Conservation (phyloP, 768 basidiomycete genomes). For the Panus rudis region DNA sequence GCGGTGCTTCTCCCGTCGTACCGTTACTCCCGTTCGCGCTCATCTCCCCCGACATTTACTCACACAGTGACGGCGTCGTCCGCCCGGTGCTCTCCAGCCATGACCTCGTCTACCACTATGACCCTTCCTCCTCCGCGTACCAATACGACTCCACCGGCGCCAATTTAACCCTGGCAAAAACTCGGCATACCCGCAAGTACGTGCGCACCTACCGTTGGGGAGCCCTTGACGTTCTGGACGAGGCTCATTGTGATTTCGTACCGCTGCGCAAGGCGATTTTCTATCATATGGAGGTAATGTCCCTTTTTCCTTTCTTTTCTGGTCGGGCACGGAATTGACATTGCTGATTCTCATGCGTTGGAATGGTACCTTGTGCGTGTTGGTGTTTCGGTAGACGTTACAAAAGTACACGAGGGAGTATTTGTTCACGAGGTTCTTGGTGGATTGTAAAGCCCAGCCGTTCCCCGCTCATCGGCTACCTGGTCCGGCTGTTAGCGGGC, state of each 20-base stretch:
- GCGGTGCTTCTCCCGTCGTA: constrained; percentile 57
- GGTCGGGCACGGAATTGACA: too few relatives aligned
- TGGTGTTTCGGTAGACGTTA: constrained; percentile 47
- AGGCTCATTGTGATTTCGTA: constrained; percentile 74
- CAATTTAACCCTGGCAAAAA: too few relatives aligned
- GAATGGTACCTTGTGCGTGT: constrained; percentile 1
- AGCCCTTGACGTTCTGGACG: constrained; percentile 70
- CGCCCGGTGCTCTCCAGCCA: constrained; percentile 53
- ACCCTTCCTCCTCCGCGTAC: constrained; percentile 34
- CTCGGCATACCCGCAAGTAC: constrained; percentile 40
- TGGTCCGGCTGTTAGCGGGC: too few relatives aligned
- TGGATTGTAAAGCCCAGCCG: too few relatives aligned
- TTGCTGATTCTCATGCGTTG: too few relatives aligned
- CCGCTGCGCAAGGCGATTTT: constrained; percentile 73
- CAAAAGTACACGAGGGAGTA: constrained; percentile 82
- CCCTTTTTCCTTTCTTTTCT: constrained; percentile 10
- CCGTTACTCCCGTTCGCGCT: constrained; percentile 77
- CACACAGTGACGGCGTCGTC: constrained; percentile 74
- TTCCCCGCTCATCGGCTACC: too few relatives aligned
- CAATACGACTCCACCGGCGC: too few relatives aligned
- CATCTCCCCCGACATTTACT: constrained; percentile 77
- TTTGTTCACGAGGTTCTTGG: constrained; percentile 76
- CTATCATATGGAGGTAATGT: constrained; percentile 80
- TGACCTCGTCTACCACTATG: constrained; percentile 69
- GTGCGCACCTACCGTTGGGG: constrained; percentile 80